phyloP scores from a whole-genome alignment of 345 rosid species.

The Turritis glabra region DNA sequence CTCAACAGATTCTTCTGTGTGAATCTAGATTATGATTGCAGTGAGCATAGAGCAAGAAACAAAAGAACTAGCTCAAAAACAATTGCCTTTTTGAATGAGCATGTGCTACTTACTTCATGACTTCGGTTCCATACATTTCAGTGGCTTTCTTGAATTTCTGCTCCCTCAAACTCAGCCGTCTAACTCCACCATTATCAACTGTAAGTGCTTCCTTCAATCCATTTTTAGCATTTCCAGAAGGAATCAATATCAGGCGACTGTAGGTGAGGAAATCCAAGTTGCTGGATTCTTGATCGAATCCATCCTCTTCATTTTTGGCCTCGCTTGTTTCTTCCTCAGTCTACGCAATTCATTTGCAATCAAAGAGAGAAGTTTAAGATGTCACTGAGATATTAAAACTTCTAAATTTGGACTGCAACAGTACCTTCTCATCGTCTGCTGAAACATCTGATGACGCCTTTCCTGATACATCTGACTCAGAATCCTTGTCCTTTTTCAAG shows the following conservation, averaged over 20 bases:
- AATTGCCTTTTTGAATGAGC: background rate
- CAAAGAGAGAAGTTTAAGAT: background rate
- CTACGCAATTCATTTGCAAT: slow-evolving; percentile 35
- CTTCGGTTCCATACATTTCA: slow-evolving; percentile 51
- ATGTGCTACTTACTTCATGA: slow-evolving; percentile 51
- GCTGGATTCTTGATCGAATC: slow-evolving; percentile 34
- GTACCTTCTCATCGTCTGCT: slow-evolving; percentile 45
- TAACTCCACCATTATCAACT: slow-evolving; percentile 51
- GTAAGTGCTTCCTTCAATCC: slow-evolving; percentile 48
- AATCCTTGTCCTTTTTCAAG: slow-evolving; percentile 43
- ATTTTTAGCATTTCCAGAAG: slow-evolving; percentile 60
- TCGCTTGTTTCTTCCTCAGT: slow-evolving; percentile 47
- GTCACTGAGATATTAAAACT: background rate
- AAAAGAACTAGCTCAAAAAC: background rate
- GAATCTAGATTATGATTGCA: slow-evolving; percentile 43
- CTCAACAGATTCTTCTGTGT: slow-evolving; percentile 71
- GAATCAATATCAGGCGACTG: slow-evolving; percentile 57
- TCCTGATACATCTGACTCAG: slow-evolving; percentile 54
- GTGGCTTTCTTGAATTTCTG: slow-evolving; percentile 60
- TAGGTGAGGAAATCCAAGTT: slow-evolving; percentile 42
- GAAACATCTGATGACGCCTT: slow-evolving; percentile 39
- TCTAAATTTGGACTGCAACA: background rate
- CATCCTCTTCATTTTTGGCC: slow-evolving; percentile 38
- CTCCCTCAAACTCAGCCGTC: slow-evolving; percentile 70
- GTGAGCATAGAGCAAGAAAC: slow-evolving; percentile 2